Conservation (phyloP, 306 rosid species). For the Fagus sylvatica region DNA sequence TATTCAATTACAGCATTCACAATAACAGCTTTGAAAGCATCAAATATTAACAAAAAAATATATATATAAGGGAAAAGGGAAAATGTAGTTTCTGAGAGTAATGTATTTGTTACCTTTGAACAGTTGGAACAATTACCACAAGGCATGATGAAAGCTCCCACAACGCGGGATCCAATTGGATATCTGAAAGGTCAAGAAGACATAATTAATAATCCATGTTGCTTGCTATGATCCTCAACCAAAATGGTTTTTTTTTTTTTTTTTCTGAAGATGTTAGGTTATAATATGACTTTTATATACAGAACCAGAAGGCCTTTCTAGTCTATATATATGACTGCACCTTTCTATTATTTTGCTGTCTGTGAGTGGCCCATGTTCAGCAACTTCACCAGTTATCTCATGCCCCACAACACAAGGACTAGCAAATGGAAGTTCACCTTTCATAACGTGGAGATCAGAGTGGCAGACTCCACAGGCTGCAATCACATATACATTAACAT, state of each 20-base stretch:
- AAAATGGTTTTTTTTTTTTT: background rate
- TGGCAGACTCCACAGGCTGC: slow-evolving; percentile 98
- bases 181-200: slow-evolving; percentile 48
- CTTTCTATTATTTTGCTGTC: slow-evolving; percentile 55
- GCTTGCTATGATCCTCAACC: background rate
- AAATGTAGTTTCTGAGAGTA: background rate
- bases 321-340: slow-evolving; percentile 32
- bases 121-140: slow-evolving; percentile 87
- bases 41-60: slow-evolving; percentile 4
- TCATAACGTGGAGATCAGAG: slow-evolving; percentile 93
- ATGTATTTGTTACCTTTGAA: slow-evolving; percentile 59
- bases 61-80: slow-evolving; percentile 5
- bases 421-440: slow-evolving; percentile 84
- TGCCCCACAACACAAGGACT: slow-evolving; percentile 91
- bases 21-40: slow-evolving; percentile 5
- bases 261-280: background rate
- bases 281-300: slow-evolving; percentile 4
- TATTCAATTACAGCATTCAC: background rate
- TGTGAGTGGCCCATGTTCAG: slow-evolving; percentile 63
- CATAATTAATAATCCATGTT: no score
- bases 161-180: slow-evolving; percentile 77
- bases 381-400: slow-evolving; percentile 92
- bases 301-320: background rate
- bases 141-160: slow-evolving; percentile 97
- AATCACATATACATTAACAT: slow-evolving; percentile 18